These are phyloP conservation scores for Cenchrus purpureus DNA, from an alignment of 176 grass and related monocot genomes.

Conservation along the genomic window DNA sequence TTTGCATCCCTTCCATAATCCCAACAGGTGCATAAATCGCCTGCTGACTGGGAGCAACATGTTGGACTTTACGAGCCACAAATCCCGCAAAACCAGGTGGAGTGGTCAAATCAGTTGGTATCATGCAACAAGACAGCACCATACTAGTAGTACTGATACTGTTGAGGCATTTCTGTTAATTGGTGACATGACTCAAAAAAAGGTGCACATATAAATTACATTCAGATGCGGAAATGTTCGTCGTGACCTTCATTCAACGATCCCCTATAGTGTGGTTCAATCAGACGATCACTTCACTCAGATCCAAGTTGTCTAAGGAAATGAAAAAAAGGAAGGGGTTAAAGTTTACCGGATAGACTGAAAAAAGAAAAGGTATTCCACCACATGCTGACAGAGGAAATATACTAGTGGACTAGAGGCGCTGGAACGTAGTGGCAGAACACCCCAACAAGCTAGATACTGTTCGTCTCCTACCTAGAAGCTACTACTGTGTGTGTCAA, in stretches of 20 bases:
- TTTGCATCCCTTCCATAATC: not conserved
- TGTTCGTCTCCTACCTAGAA: not conserved
- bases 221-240: not conserved
- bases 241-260: not conserved
- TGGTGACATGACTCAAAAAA: not conserved
- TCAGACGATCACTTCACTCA: not conserved
- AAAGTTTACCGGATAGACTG: not conserved
- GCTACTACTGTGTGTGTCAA: not conserved
- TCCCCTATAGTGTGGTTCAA: not conserved
- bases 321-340: not conserved
- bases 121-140: not conserved
- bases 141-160: not conserved
- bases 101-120: constrained; percentile 14
- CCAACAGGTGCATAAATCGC: not conserved
- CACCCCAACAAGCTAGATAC: not conserved
- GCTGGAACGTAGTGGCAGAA: not conserved
- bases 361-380: not conserved
- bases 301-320: not conserved
- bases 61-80: not conserved
- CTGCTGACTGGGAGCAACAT: not conserved
- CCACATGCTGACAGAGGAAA: not conserved
- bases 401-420: not conserved
- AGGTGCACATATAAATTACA: no score
- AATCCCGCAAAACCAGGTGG: not conserved
- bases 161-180: not conserved